A percentile compares a stretch with the other conserved stretches of the same genome.
These are phyloP conservation scores for Lophiostoma macrostomum DNA, from an alignment of 495 filamentous ascomycete species.

Conservation along the genomic window DNA sequence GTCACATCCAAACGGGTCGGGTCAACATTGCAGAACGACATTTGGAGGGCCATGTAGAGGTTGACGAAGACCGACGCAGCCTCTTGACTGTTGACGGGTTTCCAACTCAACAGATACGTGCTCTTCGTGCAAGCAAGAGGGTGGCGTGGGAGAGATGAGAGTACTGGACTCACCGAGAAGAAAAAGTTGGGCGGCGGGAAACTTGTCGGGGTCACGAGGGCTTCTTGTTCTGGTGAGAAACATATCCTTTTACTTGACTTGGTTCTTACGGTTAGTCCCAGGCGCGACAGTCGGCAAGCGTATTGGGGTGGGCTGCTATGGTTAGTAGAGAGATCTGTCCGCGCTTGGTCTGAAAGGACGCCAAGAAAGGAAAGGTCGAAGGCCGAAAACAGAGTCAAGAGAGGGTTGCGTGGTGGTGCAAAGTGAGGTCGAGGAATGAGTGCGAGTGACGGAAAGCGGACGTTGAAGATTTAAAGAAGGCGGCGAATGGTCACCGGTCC, in stretches of 20 bases:
- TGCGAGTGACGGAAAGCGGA: background rate
- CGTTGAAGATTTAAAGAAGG: too few relatives aligned
- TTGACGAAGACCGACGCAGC: too few relatives aligned
- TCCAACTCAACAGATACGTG: too few relatives aligned
- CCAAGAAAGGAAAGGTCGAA: slow-evolving; percentile 11
- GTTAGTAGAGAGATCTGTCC: slow-evolving; percentile 16
- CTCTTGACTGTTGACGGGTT: too few relatives aligned
- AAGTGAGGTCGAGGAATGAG: background rate
- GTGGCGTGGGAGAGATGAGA: background rate
- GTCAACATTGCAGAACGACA: background rate
- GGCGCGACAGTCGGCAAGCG: slow-evolving; percentile 23
- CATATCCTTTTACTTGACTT: slow-evolving; percentile 36
- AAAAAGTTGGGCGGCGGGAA: slow-evolving; percentile 74
- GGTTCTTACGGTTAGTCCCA: slow-evolving; percentile 38
- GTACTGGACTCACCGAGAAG: slow-evolving; percentile 59
- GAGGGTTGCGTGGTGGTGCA: background rate
- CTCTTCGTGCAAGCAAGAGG: background rate
- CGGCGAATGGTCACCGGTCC: too few relatives aligned
- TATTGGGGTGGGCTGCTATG: background rate
- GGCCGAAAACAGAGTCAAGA: slow-evolving; percentile 16
- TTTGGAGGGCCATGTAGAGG: too few relatives aligned
- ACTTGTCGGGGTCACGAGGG: slow-evolving; percentile 56
- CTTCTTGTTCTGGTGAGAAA: slow-evolving; percentile 42
- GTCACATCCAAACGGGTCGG: too few relatives aligned
- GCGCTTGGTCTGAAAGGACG: slow-evolving; percentile 22